Base-by-base conservation (phyloP, 495 filamentous ascomycete species). In the Lophiostoma macrostomum region DNA sequence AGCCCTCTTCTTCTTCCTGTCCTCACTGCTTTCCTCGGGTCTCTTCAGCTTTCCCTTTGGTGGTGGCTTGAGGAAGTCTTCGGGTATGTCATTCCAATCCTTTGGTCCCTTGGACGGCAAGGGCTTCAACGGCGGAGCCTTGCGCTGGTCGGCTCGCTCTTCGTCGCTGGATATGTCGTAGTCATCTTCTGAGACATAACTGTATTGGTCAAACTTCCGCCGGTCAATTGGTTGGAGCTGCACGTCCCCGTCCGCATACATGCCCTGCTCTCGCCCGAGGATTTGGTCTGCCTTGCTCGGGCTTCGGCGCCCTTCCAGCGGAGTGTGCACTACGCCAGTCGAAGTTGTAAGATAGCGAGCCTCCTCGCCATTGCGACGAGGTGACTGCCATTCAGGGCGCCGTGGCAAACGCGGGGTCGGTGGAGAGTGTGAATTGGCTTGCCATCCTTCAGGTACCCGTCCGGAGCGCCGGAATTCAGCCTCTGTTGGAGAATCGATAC, bases 71-170 rank as follows among this genome's bases (percentile, higher is more conserved):
- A 70, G 44, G 52, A 68, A 67, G 32, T 65, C 68, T 7, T 64
- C 66, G 2, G 68, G 68, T 10, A 70, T 53, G 47, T 70, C 68
- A 45, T 70, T 70, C 68, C 66, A 70, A 41, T 65, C 61, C 50
- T 50, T 50, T 3, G 56, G 61, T 3, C n/a, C 36, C 48, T 50
- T 54, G 19, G 25, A 19, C 40, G 55, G 47, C 11, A 27, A 3
- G 12, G 56, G 46, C 22, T 49, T 53, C 34, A 42, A n/a, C n/a
- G n/a, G 40, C 56, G 46, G 56, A 35, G 38, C 29, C 50, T 24
- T 53, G 37, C 56, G 11, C 46, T 46, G 42, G 7, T 44, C 30
- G 27, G 58, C 49, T 5, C 49, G 43, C 11, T 53, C 67, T 44
- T 67, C 64, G 45, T 64, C 60, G 44, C 63, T 64, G 14, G 53